phyloP scores from a whole-genome alignment of 371 early-diverging fungal genomes.

The Rhizopus arrhizus region DNA sequence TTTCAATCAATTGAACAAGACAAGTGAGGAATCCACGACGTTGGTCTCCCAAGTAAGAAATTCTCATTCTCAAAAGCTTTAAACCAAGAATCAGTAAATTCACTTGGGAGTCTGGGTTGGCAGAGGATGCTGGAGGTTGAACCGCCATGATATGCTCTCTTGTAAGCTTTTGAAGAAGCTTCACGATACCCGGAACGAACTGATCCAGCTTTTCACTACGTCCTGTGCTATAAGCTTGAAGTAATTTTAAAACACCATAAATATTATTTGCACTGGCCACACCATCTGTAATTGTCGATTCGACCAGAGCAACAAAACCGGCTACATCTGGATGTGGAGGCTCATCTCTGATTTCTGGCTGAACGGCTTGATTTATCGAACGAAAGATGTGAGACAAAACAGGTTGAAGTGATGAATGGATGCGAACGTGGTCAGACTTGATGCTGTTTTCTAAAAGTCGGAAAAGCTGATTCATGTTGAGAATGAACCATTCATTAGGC shows the following conservation, averaged over 20 bases:
- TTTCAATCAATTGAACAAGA: conserved; percentile 83
- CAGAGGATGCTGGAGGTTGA: conserved; percentile 11
- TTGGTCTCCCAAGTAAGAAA: conserved; percentile 84
- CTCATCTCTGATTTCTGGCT: conserved; percentile 36
- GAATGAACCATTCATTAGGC: conserved; percentile 66
- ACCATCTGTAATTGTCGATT: conserved; percentile 65
- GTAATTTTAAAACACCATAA: conserved; percentile 70
- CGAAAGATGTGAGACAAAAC: conserved; percentile 66
- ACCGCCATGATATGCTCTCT: conserved; percentile 70
- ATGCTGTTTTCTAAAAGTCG: conserved; percentile 72
- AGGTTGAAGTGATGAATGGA: conserved; percentile 68
- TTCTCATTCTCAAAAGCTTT: conserved; percentile 74
- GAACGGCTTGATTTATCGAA: conserved; percentile 46
- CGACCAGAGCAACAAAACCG: conserved; percentile 61
- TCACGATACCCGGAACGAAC: conserved; percentile 78
- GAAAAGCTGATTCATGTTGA: conserved; percentile 67
- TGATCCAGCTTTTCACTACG: conserved; percentile 72
- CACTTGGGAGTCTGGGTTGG: conserved; percentile 55
- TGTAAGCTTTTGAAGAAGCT: conserved; percentile 79
- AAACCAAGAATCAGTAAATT: conserved; percentile 71
- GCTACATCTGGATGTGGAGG: conserved; percentile 53
- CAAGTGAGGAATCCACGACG: conserved; percentile 83
- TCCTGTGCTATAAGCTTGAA: conserved; percentile 72
- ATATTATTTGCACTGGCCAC: conserved; percentile 71
- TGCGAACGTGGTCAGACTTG: conserved; percentile 62